Evolutionary conservation across 495 filamentous ascomycete genomes (phyloP), one percentile per base, ranked within the genome.

Genomic region (Xylaria nigripes): DNA sequence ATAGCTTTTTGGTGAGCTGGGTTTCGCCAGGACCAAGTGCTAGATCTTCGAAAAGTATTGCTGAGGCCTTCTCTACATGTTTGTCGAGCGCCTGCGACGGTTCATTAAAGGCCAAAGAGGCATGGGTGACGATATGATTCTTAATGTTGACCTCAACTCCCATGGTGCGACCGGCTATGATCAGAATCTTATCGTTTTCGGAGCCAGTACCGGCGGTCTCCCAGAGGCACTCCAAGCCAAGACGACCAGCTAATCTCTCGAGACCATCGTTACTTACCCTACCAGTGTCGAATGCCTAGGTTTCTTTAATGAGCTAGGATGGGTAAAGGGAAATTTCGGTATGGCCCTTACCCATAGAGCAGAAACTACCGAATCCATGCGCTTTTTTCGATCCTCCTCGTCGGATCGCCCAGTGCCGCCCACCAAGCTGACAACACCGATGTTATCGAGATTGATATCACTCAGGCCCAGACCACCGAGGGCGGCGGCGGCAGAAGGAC

Each of bases 251-350:
- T 30, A 95, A 60, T 40, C 88, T 77, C 68, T 92, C 88, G 38
- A 97, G 74, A 0, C 88, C 89, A 41, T 90, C 85, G 48, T 90
- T 82, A 47, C 88, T 87, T 29, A 98, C 87, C 15, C 83, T 58
- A 16, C 76, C 73, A 51, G 76, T 73, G 43, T 57, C 40, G 15
- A 34, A 48, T 13, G 18, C 19, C 25, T 61, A n/a, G n/a, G 48
- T 49, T 32, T n/a, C 30, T 3, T 36, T 25, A n/a, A 44, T 58
- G 2, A 49, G 45, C 54, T 32, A 25, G 15, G 23, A 19, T 61
- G 58, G 12, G 40, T 27, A 43, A 58, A 24, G 45, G n/a, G 60
- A 50, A 50, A 54, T 58, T 48, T 64, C 63, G 4, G 41, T 16
- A 48, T 36, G 15, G 61, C n/a, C 59, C n/a, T 40, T 64, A 67